Evolutionary conservation across 1,284 basidiomycete species (phyloP), one percentile per base, ranked within the genome.

Genomic region (Ganoderma boninense): DNA sequence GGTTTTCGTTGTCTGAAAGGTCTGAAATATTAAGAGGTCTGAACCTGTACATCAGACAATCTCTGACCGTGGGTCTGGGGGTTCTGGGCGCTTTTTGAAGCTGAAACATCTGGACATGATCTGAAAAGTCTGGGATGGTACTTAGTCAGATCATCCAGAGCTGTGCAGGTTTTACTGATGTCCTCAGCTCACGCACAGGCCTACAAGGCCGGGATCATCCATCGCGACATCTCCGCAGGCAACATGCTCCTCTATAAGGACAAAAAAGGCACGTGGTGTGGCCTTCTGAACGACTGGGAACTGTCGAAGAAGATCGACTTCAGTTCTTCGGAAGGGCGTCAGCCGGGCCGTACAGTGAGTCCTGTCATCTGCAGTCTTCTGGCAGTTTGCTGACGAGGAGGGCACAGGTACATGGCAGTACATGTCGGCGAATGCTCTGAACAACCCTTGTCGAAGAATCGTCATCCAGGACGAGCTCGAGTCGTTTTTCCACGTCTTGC

Each of bases 201-300:
- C 6, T 68, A 18, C 54, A n/a, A 49, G 6, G 59, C 46, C 18
- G 43, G 57, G 0, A 65, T 66, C 32, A 44, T 72, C 0, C 71
- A 72, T 29, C 66, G 71, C 4, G 71, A 72, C n/a, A 65, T 72
- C 35, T 69, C 68, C n/a, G 63, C 54, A 10, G 68, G 71, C 2
- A 69, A 73, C 40, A 62, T 67, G n/a, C n/a, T 16, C 54, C 64
- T 4, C 20, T 68, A 0, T 68, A 60, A 29, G 29, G 26, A 1
- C 18, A 2, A 43, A 32, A 59, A 0, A 6, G 32, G 10, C 14
- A 14, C 13, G n/a, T 69, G 60, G 64, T 11, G 11, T 2, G 68
- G 68, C n/a, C n/a, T n/a, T n/a, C n/a, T n/a, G 7, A 61, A 46
- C 2, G 68, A 69, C 46, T 69, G 68, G 68, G 68, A 69, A 32